phyloP scores from a whole-genome alignment of 352 stramenopile genomes.

The Phytophthora ohioensis region DNA sequence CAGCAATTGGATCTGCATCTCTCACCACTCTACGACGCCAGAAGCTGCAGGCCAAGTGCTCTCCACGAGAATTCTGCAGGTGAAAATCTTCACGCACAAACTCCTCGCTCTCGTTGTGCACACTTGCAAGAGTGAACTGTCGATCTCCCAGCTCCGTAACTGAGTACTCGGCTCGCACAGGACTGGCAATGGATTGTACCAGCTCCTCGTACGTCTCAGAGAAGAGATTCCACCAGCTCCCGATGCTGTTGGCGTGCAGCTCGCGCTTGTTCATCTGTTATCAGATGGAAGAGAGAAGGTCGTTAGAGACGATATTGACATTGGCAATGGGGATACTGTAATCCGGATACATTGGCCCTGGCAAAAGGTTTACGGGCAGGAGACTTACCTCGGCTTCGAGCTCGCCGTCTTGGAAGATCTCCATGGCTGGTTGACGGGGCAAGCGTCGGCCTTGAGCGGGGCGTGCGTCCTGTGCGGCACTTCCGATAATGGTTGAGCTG shows the following conservation, averaged over 20 bases:
- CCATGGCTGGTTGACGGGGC: constrained; percentile 47
- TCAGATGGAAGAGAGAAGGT: constrained; percentile 6
- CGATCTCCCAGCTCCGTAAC: constrained; percentile 57
- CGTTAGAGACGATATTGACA: constrained; percentile 4
- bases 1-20: constrained; percentile 35
- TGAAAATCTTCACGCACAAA: constrained; percentile 69
- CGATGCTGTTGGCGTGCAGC: constrained; percentile 58
- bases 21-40: constrained; percentile 50
- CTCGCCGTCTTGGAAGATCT: constrained; percentile 86
- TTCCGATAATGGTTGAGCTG: constrained; percentile 10
- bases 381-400: constrained; percentile 73
- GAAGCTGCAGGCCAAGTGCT: constrained; percentile 78
- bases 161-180: constrained; percentile 69
- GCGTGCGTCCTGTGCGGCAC: constrained; percentile 1
- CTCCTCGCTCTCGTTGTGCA: constrained; percentile 10
- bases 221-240: constrained; percentile 80
- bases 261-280: constrained; percentile 65
- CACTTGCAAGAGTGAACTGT: constrained; percentile 26
- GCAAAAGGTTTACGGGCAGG: background rate
- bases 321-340: background rate
- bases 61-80: constrained; percentile 56
- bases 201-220: constrained; percentile 76
- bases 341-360: too few relatives aligned
- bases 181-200: constrained; percentile 73
- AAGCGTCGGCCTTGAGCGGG: constrained; percentile 4